Base-by-base conservation (phyloP, 1,139 yeast species). In the Suhomyces coccinellae region DNA sequence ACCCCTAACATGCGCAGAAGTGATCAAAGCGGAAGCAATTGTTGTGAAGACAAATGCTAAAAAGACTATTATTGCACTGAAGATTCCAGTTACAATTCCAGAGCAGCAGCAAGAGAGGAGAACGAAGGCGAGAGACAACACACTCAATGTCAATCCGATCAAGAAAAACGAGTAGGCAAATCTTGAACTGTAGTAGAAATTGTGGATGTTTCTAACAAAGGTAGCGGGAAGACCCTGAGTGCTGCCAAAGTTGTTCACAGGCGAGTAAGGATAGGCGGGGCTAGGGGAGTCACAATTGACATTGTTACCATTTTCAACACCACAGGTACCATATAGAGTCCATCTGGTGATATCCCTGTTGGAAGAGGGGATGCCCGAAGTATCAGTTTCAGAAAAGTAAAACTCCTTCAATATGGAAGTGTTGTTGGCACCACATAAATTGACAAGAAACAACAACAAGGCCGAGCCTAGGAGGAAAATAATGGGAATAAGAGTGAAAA, bases 341-440 rank as follows among this genome's bases (percentile, higher is more conserved):
- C 95, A 87, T 62, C 88, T 73, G 4, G 83, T 72, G 29, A 65
- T 56, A 20, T 61, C 53, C 39, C 69, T 65, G 5, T 66, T 60
- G 24, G 85, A 81, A 36, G 77, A 75, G 11, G 75, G 59, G 45
- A 84, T 77, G 14, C 65, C 66, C n/a, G 77, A 63, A 26, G 95
- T 84, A 50, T 82, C 82, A 15, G 87, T 90, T 58, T 83, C 72
- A 32, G 88, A 66, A 85, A 87, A 87, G 67, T 82, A 87, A 63
- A 86, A 82, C 48, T 73, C 65, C 46, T 74, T 72, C 47, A 86
- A 60, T 1, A 66, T 55, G 2, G 82, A 77, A 12, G 59, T 54
- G 17, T 70, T 65, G 29, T 73, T 67, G 17, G 80, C 77, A 39
- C 96, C 96, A 27, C 83, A 79, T 39, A 87, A 70, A 40, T 85